Base-by-base conservation (phyloP, 169 alveolate genomes). In the Miamiensis avidus region DNA sequence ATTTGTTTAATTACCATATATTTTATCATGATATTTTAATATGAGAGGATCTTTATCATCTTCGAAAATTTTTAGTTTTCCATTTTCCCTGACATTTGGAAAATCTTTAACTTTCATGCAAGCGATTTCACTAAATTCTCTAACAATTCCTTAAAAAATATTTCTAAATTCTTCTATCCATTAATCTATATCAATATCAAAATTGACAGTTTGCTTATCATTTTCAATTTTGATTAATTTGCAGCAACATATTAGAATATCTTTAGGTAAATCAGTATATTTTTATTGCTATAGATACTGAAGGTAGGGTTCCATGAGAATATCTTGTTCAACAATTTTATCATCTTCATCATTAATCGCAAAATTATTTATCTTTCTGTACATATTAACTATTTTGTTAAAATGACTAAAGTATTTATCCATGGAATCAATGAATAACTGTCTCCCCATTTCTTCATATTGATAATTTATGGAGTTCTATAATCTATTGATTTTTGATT, bases 401-500 rank as follows among this genome's bases (percentile, higher is more conserved):
- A 49, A 49, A 49, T 49, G 20, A 4, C 26, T 11, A 49, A 49
- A 49, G 20, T 49, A 49, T 49, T 11, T 11, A 4, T 49, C 69
- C 69, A 49, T 49, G 4, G 69, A 49, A 49, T 49, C 69, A 20
- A 49, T 49, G 20, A 49, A 49, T 49, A 11, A 49, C 20, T 49
- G 4, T 49, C 69, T 49, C 20, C 69, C 88, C 29, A 86, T 69
- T 33, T 90, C 75, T 74, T 90, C 94, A 87, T 87, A 90, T 34
- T 87, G 84, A 33, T 84, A 73, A 34, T 90, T 90, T n/a, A 90
- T 34, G 28, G 84, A 74, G 11, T 74, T 83, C 76, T 90, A 74
- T 49, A 87, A 90, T 64, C 84, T 4, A 28, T 75, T 1, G 34
- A 90, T 31, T 25, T 83, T 79, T 1, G 73, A 73, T 1, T 87